Conservation (phyloP, 192 early-diverging fungal genomes). For the Podochytrium sp. region DNA sequence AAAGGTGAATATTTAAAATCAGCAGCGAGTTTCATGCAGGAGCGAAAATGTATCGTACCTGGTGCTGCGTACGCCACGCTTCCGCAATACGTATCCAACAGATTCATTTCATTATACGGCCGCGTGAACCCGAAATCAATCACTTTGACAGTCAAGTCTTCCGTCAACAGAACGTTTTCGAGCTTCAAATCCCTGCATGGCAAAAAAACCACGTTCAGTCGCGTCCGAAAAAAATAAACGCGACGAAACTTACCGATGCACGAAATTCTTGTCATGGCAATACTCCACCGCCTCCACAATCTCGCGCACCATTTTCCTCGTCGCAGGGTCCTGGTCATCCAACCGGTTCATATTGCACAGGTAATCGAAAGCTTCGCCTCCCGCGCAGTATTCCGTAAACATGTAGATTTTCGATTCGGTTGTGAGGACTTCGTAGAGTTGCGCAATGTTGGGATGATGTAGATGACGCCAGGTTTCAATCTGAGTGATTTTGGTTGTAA, state of each 20-base stretch:
- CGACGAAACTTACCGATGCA: conserved; percentile 44
- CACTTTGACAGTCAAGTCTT: conserved; percentile 90
- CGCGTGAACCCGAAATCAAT: conserved; percentile 88
- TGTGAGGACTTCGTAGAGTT: conserved; percentile 75
- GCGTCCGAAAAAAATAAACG: not conserved
- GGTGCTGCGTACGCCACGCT: conserved; percentile 79
- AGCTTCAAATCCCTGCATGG: conserved; percentile 87
- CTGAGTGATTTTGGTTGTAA: conserved; percentile 14
- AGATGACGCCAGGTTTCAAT: conserved; percentile 73
- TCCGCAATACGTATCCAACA: conserved; percentile 61
- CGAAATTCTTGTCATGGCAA: conserved; percentile 58
- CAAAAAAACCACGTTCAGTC: conserved; percentile 9
- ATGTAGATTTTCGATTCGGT: conserved; percentile 79
- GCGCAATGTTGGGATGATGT: conserved; percentile 78
- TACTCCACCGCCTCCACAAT: conserved; percentile 55
- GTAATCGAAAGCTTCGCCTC: conserved; percentile 83
- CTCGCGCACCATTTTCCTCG: conserved; percentile 46
- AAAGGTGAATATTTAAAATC: conserved; percentile 8
- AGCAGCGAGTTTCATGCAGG: not conserved
- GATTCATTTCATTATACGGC: conserved; percentile 31
- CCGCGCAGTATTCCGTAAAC: conserved; percentile 77
- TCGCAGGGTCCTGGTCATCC: conserved; percentile 38
- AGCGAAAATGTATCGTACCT: conserved; percentile 51
- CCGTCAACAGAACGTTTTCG: conserved; percentile 89
- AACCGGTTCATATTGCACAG: conserved; percentile 73